Evolutionary conservation across 176 grass and related monocot species (phyloP).

Genomic region (Luzula sylvatica): DNA sequence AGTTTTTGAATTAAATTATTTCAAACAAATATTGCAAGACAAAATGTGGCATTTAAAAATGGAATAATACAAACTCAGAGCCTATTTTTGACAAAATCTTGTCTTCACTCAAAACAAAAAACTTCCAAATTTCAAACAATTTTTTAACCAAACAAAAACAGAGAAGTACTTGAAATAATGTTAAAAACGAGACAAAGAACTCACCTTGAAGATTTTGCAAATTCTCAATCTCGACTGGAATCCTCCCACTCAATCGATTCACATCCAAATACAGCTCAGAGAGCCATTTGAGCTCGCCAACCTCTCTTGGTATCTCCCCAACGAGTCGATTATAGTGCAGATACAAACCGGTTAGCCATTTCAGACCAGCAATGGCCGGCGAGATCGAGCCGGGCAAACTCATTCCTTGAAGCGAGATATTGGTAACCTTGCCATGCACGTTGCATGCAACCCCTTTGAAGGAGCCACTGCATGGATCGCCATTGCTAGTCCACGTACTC

Average conservation of each 20-base stretch:
- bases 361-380: constrained; percentile 51
- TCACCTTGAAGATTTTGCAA: constrained; percentile 75
- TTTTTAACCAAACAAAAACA: not conserved
- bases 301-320: constrained; percentile 61
- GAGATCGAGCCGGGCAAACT: constrained; percentile 62
- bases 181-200: not conserved
- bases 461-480: constrained; percentile 35
- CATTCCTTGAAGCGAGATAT: constrained; percentile 69
- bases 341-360: constrained; percentile 62
- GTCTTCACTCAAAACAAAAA: not conserved
- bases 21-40: constrained; percentile 4
- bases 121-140: not conserved
- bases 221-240: constrained; percentile 57
- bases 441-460: constrained; percentile 75
- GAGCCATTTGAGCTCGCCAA: constrained; percentile 50
- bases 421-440: constrained; percentile 41
- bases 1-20: constrained; percentile 20
- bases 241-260: constrained; percentile 45
- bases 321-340: constrained; percentile 82
- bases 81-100: constrained; percentile 1
- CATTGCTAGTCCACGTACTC: constrained; percentile 42
- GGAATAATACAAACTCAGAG: constrained; percentile 1
- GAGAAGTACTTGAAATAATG: not conserved
- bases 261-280: constrained; percentile 84
- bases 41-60: constrained; percentile 13